phyloP scores from a whole-genome alignment of 2,329 filamentous ascomycete genomes.

The Fusarium penzigii region DNA sequence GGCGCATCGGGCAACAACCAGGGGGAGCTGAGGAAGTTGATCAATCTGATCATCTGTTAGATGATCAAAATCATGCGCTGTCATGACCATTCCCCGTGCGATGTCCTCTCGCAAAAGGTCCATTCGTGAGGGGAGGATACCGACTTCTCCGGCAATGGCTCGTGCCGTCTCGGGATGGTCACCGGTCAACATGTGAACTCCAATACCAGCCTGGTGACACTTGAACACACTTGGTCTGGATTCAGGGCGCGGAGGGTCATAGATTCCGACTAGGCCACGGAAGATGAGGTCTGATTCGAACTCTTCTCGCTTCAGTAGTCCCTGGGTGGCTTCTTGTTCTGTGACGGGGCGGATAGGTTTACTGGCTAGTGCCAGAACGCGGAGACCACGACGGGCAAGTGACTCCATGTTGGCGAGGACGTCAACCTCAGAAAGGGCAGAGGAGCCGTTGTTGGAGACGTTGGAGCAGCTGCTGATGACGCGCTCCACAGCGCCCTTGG shows the following conservation, averaged over 20 bases:
- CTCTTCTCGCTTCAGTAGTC: constrained; percentile 15
- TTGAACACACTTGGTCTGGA: constrained; percentile 53
- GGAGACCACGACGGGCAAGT: constrained; percentile 63
- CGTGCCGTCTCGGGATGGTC: constrained; percentile 63
- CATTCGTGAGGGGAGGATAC: constrained; percentile 51
- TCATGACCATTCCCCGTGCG: constrained; percentile 60
- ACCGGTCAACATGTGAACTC: constrained; percentile 66
- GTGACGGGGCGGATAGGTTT: neutral
- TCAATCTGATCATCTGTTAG: constrained; percentile 65
- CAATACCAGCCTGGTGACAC: constrained; percentile 60
- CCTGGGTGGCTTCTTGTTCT: constrained; percentile 23
- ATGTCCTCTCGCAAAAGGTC: constrained; percentile 48
- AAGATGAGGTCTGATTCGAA: constrained; percentile 60
- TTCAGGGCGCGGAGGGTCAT: constrained; percentile 67
- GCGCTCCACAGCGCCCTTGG: constrained; percentile 67
- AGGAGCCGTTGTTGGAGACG: constrained; percentile 37
- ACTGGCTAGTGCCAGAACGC: constrained; percentile 63
- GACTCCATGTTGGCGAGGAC: constrained; percentile 67
- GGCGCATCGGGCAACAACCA: constrained; percentile 70
- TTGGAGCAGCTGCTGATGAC: constrained; percentile 61
- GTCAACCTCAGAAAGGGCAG: constrained; percentile 43
- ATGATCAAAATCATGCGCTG: constrained; percentile 63
- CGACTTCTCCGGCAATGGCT: constrained; percentile 61
- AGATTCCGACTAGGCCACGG: constrained; percentile 65
- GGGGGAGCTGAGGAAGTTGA: constrained; percentile 58